Evolutionary conservation across 768 basidiomycete genomes (phyloP).

Genomic region (Rhodotorula paludigena): DNA sequence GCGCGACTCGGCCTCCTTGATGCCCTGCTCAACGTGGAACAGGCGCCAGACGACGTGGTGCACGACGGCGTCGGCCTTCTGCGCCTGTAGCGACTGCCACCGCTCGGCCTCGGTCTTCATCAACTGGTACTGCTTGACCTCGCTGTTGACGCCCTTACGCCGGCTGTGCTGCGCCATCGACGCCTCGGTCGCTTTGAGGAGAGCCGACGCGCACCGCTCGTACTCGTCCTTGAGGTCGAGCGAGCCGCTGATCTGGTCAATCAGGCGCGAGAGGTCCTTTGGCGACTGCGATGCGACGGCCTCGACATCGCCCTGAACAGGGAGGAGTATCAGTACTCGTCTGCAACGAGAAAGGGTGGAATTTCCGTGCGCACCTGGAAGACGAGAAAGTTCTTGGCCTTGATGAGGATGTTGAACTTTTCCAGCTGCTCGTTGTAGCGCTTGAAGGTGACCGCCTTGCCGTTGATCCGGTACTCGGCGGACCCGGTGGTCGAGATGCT

Average conservation of each 20-base stretch:
- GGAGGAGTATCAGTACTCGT: background rate
- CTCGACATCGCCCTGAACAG: constrained; percentile 74
- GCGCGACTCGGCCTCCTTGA: constrained; percentile 64
- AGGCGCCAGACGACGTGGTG: constrained; percentile 79
- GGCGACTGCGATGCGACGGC: constrained; percentile 93
- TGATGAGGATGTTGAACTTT: constrained; percentile 89
- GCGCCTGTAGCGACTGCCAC: constrained; percentile 65
- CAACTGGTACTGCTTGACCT: constrained; percentile 95
- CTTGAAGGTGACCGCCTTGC: constrained; percentile 71
- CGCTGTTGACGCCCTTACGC: constrained; percentile 83
- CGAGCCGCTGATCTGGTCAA: constrained; percentile 80
- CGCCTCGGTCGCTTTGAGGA: constrained; percentile 86
- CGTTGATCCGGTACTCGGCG: constrained; percentile 86
- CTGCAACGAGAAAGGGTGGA: constrained; percentile 8
- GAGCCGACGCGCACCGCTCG: constrained; percentile 76
- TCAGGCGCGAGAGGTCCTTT: constrained; percentile 76
- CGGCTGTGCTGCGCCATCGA: constrained; percentile 93
- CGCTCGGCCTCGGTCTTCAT: constrained; percentile 88
- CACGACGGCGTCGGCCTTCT: constrained; percentile 72
- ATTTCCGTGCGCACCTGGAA: constrained; percentile 67
- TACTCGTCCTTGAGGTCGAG: constrained; percentile 83
- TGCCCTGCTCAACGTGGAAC: constrained; percentile 79
- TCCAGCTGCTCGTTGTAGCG: constrained; percentile 83
- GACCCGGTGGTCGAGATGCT: constrained; percentile 83
- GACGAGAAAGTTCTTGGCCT: constrained; percentile 98